A percentile compares a stretch with the other conserved stretches of the same genome.
Conservation (phyloP, 768 basidiomycete species). For the Leccinum fibrillosum region DNA sequence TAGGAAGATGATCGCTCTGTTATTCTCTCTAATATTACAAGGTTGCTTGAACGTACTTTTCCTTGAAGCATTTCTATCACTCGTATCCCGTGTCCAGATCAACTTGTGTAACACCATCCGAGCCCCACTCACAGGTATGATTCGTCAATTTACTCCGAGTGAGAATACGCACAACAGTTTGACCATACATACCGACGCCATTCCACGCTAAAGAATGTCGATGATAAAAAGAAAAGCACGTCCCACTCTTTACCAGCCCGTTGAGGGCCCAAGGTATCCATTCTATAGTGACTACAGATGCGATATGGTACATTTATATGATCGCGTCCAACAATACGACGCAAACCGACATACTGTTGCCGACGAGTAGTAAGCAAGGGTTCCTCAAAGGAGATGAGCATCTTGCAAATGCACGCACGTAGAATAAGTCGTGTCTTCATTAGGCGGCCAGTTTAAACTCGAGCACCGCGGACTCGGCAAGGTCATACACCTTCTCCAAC, state of each 20-base stretch:
- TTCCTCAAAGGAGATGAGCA: not conserved
- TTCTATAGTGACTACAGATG: slow-evolving; percentile 3
- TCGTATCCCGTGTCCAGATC: not conserved
- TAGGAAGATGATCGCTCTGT: not conserved
- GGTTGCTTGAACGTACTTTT: not conserved
- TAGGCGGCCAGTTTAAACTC: slow-evolving; percentile 19
- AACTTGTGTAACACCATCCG: not conserved
- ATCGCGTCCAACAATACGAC: not conserved
- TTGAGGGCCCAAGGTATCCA: slow-evolving; percentile 10
- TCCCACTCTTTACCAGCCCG: slow-evolving; percentile 4
- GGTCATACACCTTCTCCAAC: slow-evolving; percentile 26
- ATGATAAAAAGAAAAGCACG: not conserved
- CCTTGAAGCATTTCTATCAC: not conserved
- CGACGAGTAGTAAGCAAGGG: not conserved
- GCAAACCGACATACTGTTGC: not conserved
- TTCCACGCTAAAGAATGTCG: not conserved
- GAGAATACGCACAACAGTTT: not conserved
- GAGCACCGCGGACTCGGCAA: slow-evolving; percentile 25
- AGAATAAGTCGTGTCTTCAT: slow-evolving; percentile 1
- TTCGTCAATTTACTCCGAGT: not conserved
- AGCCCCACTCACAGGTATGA: not conserved
- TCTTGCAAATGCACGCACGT: not conserved
- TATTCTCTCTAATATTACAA: not conserved
- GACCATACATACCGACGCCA: not conserved
- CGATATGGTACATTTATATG: not conserved